Percentiles rank a stretch among this genome's conserved stretches.
Evolutionary conservation across 2,329 filamentous ascomycete genomes (phyloP).

Genomic region (Colletotrichum truncatum): DNA sequence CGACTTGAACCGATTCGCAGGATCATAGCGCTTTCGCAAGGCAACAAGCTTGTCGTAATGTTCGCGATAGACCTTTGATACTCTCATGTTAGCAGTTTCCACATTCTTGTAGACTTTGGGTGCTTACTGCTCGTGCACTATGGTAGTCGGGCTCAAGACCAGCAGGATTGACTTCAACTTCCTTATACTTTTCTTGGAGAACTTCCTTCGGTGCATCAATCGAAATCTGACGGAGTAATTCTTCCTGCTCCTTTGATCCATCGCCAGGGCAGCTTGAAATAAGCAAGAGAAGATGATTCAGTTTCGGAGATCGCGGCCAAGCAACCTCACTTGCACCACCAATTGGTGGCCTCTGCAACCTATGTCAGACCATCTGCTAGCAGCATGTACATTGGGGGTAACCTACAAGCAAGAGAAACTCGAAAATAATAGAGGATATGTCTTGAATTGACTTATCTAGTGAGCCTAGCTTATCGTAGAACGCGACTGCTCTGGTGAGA

Average conservation of each 20-base stretch:
- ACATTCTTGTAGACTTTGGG: not conserved
- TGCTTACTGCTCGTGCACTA: not conserved
- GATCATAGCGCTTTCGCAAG: not conserved
- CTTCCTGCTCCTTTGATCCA: conserved; percentile 6
- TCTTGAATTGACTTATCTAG: conserved; percentile 3
- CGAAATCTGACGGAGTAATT: not conserved
- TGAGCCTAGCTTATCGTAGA: not conserved
- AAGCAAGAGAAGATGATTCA: conserved; percentile 7
- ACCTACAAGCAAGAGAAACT: conserved; percentile 10
- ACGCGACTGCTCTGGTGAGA: not conserved
- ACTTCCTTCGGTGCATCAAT: not conserved
- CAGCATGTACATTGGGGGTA: too few relatives aligned
- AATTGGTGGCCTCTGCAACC: not conserved
- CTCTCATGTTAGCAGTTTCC: not conserved
- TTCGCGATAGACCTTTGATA: conserved; percentile 8
- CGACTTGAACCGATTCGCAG: conserved; percentile 1
- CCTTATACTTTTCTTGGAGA: not conserved
- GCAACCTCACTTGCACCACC: conserved; percentile 9
- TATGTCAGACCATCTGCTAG: not conserved
- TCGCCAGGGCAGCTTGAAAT: conserved; percentile 9
- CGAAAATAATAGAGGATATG: conserved; percentile 3
- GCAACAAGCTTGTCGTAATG: conserved; percentile 2
- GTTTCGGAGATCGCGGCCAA: not conserved
- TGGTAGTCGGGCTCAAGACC: conserved; percentile 12
- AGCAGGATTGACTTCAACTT: conserved; percentile 10